Evolutionary conservation across 192 early-diverging fungal species (phyloP).

Genomic region (Dissophora globulifera): DNA sequence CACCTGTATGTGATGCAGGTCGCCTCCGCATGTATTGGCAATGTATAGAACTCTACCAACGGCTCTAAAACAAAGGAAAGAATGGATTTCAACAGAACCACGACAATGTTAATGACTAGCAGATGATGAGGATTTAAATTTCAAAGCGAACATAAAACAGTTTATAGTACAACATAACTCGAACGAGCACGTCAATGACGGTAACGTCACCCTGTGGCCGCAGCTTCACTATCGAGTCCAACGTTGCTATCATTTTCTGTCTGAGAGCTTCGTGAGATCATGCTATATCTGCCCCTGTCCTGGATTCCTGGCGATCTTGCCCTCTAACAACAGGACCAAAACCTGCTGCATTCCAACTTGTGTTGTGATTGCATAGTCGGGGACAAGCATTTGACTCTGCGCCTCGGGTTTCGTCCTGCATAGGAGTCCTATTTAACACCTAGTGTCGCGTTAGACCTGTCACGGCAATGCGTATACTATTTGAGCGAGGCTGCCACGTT

Average conservation of each 20-base stretch:
- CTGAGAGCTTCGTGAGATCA: slow-evolving; percentile 20
- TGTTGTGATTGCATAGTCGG: slow-evolving; percentile 30
- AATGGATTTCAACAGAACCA: neutral
- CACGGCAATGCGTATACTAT: no score
- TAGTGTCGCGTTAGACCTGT: no score
- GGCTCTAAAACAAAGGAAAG: slow-evolving; percentile 36
- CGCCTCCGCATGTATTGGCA: slow-evolving; percentile 29
- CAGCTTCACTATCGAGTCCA: slow-evolving; percentile 29
- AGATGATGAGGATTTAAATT: neutral
- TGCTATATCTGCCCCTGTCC: slow-evolving; percentile 23
- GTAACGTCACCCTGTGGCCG: slow-evolving; percentile 24
- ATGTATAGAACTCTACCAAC: slow-evolving; percentile 26
- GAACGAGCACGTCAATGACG: slow-evolving; percentile 23
- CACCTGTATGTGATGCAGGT: slow-evolving; percentile 32
- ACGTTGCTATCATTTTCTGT: slow-evolving; percentile 20
- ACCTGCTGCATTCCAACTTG: slow-evolving; percentile 29
- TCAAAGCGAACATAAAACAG: slow-evolving; percentile 1
- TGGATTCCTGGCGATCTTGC: slow-evolving; percentile 18
- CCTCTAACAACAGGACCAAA: slow-evolving; percentile 22
- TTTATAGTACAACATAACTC: slow-evolving; percentile 13
- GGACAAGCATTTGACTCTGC: slow-evolving; percentile 15
- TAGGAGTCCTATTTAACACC: slow-evolving; percentile 23
- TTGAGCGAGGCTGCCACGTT: no score
- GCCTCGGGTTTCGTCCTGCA: slow-evolving; percentile 18
- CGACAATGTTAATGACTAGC: neutral